phyloP scores from a whole-genome alignment of 148 eudicot species.

The Diospyros lotus region DNA sequence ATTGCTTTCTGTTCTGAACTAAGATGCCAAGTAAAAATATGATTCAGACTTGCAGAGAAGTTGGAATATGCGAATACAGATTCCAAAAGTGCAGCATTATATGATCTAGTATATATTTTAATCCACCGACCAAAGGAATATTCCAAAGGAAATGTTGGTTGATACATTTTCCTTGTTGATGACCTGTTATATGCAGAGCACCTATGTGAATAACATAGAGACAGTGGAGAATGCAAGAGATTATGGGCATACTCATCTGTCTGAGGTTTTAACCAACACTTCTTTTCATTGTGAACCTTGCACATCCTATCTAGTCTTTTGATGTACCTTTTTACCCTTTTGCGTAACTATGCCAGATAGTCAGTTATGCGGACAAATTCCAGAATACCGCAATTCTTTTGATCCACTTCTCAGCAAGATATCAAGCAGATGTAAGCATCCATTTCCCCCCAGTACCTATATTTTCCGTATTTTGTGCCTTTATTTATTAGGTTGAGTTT shows the following conservation, averaged over 20 bases:
- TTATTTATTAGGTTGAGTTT: neutral
- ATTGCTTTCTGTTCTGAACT: neutral
- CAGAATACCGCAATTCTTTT: slow-evolving; percentile 91
- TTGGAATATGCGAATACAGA: neutral
- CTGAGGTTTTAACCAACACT: slow-evolving; percentile 53
- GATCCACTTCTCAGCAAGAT: slow-evolving; percentile 93
- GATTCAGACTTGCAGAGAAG: neutral
- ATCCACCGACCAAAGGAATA: too few relatives aligned
- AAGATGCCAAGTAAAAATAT: neutral
- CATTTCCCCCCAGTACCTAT: neutral
- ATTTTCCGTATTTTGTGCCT: neutral
- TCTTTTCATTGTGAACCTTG: neutral
- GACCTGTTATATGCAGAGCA: slow-evolving; percentile 44
- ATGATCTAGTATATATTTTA: too few relatives aligned
- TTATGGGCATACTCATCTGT: slow-evolving; percentile 82
- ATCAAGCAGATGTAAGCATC: slow-evolving; percentile 66
- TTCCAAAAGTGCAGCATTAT: neutral
- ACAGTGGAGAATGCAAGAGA: slow-evolving; percentile 83
- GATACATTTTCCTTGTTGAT: slow-evolving; percentile 6
- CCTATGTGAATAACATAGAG: slow-evolving; percentile 52
- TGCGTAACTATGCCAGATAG: slow-evolving; percentile 39
- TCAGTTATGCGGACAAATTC: slow-evolving; percentile 52
- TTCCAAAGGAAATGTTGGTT: too few relatives aligned
- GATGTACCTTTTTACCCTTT: neutral
- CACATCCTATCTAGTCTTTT: neutral